A percentile compares a stretch with the other conserved stretches of the same genome.
Evolutionary conservation across 176 grass and related monocot species (phyloP).

Genomic region (Musa itinerans): DNA sequence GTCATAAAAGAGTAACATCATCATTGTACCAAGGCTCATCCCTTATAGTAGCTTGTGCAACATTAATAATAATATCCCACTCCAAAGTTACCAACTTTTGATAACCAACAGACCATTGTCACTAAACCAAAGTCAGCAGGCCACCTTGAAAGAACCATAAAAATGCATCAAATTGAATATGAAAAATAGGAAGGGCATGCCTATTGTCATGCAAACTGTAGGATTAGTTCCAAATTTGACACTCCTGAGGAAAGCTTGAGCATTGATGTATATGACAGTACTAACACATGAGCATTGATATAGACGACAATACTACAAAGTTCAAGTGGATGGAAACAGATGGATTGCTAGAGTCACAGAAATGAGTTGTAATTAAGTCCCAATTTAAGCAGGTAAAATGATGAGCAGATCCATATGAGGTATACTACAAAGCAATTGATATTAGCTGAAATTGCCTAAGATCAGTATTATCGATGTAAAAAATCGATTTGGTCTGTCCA

Average conservation of each 20-base stretch:
- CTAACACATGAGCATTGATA: too few species aligned
- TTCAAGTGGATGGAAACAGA: not conserved
- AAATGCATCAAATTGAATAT: not conserved
- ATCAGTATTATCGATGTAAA: not conserved
- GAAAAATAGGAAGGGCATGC: not conserved
- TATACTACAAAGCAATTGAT: not conserved
- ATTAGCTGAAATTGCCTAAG: not conserved
- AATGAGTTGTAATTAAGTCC: not conserved
- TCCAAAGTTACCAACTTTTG: constrained; percentile 7
- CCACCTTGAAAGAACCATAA: not conserved
- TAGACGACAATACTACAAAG: too few species aligned
- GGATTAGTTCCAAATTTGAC: not conserved
- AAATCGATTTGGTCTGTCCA: not conserved
- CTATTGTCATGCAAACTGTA: not conserved
- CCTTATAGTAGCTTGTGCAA: constrained; percentile 19
- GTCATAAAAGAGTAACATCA: too few species aligned
- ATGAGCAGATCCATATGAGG: not conserved
- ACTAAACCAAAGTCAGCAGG: not conserved
- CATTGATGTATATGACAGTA: not conserved
- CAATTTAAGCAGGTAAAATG: not conserved
- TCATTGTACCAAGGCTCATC: too few species aligned
- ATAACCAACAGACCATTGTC: not conserved
- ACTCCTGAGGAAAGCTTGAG: not conserved
- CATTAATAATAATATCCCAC: constrained; percentile 32
- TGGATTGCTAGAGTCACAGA: not conserved